Conservation (phyloP, 352 stramenopile genomes). For the Phytophthora aleatoria region DNA sequence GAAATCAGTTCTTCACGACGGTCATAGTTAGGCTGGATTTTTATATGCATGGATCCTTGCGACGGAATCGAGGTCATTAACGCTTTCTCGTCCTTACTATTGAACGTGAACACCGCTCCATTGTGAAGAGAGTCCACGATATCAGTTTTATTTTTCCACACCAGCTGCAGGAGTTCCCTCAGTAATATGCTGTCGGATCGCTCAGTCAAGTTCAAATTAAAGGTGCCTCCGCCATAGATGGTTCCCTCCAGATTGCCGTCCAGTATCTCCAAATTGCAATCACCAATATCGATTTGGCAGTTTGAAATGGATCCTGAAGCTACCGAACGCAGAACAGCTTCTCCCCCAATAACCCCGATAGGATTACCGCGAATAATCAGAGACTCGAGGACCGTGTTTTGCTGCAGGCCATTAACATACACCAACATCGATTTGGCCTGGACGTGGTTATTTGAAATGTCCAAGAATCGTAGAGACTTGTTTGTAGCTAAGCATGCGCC, state of each 20-base stretch:
- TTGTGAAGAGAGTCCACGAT: constrained; percentile 59
- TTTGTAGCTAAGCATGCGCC: constrained; percentile 67
- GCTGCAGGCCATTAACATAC: constrained; percentile 64
- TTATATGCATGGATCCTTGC: constrained; percentile 54
- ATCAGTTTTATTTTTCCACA: constrained; percentile 62
- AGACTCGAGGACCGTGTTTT: constrained; percentile 56
- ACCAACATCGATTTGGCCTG: constrained; percentile 62
- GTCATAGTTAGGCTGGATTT: constrained; percentile 67
- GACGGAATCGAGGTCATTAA: constrained; percentile 45
- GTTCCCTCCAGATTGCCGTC: constrained; percentile 48
- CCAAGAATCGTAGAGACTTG: constrained; percentile 58
- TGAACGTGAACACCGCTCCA: constrained; percentile 49
- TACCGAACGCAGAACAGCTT: constrained; percentile 62
- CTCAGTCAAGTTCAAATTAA: constrained; percentile 60
- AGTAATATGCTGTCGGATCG: constrained; percentile 56
- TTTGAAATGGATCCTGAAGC: constrained; percentile 48
- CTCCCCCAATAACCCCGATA: constrained; percentile 61
- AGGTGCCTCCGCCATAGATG: constrained; percentile 54
- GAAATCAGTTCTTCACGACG: constrained; percentile 59
- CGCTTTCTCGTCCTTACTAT: constrained; percentile 63
- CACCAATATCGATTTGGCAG: constrained; percentile 66
- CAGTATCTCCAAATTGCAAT: constrained; percentile 72
- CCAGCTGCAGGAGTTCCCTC: constrained; percentile 59
- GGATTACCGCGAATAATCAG: constrained; percentile 72
- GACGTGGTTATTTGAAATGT: constrained; percentile 78